Evolutionary conservation across 805 yeast genomes (phyloP).

Genomic region (Lipomyces mesembrius): DNA sequence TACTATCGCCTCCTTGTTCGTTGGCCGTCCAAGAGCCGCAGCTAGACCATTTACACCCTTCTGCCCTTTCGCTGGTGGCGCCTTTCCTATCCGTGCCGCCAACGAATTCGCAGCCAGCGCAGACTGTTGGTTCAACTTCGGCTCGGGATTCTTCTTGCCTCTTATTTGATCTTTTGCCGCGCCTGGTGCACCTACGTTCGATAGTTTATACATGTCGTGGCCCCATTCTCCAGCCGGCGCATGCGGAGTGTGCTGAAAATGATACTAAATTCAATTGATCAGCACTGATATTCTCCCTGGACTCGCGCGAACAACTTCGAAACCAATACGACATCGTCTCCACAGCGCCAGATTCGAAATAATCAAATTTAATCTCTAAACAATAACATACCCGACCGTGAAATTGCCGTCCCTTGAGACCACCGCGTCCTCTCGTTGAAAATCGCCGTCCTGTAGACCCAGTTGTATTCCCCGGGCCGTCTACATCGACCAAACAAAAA

Average conservation of each 20-base stretch:
- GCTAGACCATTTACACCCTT: background rate
- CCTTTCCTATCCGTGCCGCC: constrained; percentile 34
- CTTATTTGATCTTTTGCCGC: background rate
- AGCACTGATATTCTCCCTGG: background rate
- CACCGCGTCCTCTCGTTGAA: constrained; percentile 10
- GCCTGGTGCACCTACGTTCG: background rate
- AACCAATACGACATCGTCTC: background rate
- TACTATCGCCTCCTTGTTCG: constrained; percentile 14
- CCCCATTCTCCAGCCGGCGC: constrained; percentile 31
- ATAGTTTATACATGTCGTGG: constrained; percentile 25
- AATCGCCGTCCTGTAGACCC: constrained; percentile 1
- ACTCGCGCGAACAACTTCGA: background rate
- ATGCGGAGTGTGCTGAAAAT: background rate
- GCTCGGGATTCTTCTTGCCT: background rate
- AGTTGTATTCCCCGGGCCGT: background rate
- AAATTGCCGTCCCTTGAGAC: background rate
- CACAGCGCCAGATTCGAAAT: background rate
- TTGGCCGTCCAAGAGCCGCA: background rate
- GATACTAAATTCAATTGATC: background rate
- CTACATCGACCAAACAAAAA: background rate
- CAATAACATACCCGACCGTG: background rate
- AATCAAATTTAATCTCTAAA: background rate
- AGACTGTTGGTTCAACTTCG: constrained; percentile 4
- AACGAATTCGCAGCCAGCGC: constrained; percentile 29
- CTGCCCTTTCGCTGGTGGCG: constrained; percentile 9